Evolutionary conservation across 2,329 filamentous ascomycete species (phyloP).

Genomic region (Acarospora socialis): DNA sequence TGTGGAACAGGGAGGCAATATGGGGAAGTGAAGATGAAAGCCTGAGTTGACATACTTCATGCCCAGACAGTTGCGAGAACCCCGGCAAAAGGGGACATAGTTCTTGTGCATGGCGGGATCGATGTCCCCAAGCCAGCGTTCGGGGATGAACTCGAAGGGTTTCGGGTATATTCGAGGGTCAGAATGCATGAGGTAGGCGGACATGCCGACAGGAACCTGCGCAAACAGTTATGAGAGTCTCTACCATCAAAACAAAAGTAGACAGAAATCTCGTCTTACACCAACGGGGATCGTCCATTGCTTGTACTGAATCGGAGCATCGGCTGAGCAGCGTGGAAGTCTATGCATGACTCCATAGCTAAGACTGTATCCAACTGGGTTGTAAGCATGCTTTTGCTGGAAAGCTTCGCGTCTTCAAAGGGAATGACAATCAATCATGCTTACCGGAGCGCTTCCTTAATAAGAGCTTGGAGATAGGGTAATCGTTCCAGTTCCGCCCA

Average conservation of each 20-base stretch:
- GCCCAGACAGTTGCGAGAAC: slow-evolving; percentile 2
- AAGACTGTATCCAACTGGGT: slow-evolving; percentile 1
- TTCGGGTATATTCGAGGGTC: background rate
- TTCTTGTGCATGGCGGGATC: slow-evolving; percentile 1
- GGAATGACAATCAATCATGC: too few species aligned
- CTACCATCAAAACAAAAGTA: too few species aligned
- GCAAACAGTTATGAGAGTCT: background rate
- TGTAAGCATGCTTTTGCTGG: background rate
- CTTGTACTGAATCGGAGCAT: slow-evolving; percentile 3
- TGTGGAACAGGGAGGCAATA: too few species aligned
- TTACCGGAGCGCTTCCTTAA: slow-evolving; percentile 11
- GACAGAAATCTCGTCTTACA: too few species aligned
- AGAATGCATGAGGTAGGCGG: slow-evolving; percentile 1
- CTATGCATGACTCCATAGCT: slow-evolving; percentile 8
- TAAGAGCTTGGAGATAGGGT: slow-evolving; percentile 7
- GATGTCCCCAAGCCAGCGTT: slow-evolving; percentile 2
- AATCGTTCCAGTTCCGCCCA: slow-evolving; percentile 8
- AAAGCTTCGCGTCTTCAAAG: too few species aligned
- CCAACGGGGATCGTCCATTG: slow-evolving; percentile 5
- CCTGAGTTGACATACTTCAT: slow-evolving; percentile 5
- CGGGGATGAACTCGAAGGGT: slow-evolving; percentile 1
- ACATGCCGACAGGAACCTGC: slow-evolving; percentile 2
- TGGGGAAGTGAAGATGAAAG: too few species aligned
- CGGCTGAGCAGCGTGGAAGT: slow-evolving; percentile 5
- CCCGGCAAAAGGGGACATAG: background rate